Percentiles rank a stretch among this genome's conserved stretches.
These are phyloP conservation scores for Echites panduratus DNA, from an alignment of 257 asterid species.

Conservation along the genomic window DNA sequence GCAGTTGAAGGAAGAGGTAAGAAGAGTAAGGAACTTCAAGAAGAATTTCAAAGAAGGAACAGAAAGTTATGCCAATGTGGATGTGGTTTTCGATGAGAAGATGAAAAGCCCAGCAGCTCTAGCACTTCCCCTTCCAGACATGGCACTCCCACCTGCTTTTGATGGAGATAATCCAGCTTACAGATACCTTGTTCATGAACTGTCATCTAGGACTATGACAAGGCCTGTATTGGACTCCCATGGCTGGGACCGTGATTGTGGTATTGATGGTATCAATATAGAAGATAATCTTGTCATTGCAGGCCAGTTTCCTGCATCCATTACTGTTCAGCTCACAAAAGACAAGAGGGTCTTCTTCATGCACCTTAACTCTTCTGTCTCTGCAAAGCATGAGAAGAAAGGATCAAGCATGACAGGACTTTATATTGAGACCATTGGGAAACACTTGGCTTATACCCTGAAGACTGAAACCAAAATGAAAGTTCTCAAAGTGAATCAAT, in stretches of 20 bases:
- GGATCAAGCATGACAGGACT: constrained; percentile 35
- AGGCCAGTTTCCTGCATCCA: constrained; percentile 26
- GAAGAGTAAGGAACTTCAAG: constrained; percentile 16
- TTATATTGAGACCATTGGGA: constrained; percentile 23
- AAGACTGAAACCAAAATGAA: constrained; percentile 25
- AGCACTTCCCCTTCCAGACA: constrained; percentile 24
- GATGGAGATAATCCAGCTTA: constrained; percentile 26
- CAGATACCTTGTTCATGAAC: constrained; percentile 18
- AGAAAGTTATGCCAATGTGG: constrained; percentile 8
- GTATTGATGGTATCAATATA: constrained; percentile 30
- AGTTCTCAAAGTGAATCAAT: constrained; percentile 18
- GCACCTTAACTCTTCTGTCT: constrained; percentile 32
- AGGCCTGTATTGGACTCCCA: constrained; percentile 31
- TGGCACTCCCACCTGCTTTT: constrained; percentile 26
- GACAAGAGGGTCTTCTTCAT: constrained; percentile 33
- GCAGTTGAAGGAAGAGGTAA: constrained; percentile 22
- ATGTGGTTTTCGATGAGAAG: constrained; percentile 16
- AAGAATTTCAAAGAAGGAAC: not conserved
- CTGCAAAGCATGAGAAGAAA: constrained; percentile 26
- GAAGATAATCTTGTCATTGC: constrained; percentile 28
- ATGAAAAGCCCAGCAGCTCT: constrained; percentile 8
- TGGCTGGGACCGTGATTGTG: constrained; percentile 44
- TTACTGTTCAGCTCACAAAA: constrained; percentile 29
- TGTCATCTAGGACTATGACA: constrained; percentile 18
- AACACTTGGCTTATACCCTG: constrained; percentile 25